Conservation (phyloP, 2,329 filamentous ascomycete species). For the Claviceps monticola region DNA sequence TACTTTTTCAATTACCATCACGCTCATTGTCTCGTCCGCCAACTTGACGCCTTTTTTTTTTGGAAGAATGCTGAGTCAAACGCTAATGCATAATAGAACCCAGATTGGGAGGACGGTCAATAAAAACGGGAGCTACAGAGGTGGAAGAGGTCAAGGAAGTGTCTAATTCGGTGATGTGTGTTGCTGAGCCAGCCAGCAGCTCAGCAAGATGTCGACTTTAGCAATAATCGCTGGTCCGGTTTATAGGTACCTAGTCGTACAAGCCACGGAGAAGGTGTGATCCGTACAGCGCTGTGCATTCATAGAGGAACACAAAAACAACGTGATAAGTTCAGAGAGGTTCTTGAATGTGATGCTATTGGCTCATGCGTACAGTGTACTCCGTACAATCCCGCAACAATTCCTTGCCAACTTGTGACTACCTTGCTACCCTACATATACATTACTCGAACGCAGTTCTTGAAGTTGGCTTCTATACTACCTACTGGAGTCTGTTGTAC, state of each 20-base stretch:
- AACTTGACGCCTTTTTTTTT: no score
- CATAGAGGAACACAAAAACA: conserved; percentile 13
- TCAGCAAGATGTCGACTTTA: neutral
- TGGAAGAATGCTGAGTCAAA: neutral
- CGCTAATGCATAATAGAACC: conserved; percentile 20
- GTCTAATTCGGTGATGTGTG: neutral
- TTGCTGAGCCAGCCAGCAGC: conserved; percentile 2
- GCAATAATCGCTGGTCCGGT: conserved; percentile 12
- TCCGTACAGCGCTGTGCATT: conserved; percentile 7
- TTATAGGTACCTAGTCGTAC: conserved; percentile 22
- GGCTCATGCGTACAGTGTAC: no score
- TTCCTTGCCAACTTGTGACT: no score
- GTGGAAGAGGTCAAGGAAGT: neutral
- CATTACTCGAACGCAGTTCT: no score
- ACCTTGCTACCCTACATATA: no score
- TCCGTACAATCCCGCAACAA: no score
- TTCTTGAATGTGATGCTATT: neutral
- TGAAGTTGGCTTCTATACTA: no score
- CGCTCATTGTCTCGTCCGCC: no score
- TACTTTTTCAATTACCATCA: no score
- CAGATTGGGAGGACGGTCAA: conserved; percentile 26
- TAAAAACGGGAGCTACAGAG: conserved; percentile 14
- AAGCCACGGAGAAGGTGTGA: neutral
- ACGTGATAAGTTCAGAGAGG: neutral
- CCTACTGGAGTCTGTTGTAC: no score